Base-by-base conservation (phyloP, 129 eudicot species). In the Chrysanthemum seticuspe region DNA sequence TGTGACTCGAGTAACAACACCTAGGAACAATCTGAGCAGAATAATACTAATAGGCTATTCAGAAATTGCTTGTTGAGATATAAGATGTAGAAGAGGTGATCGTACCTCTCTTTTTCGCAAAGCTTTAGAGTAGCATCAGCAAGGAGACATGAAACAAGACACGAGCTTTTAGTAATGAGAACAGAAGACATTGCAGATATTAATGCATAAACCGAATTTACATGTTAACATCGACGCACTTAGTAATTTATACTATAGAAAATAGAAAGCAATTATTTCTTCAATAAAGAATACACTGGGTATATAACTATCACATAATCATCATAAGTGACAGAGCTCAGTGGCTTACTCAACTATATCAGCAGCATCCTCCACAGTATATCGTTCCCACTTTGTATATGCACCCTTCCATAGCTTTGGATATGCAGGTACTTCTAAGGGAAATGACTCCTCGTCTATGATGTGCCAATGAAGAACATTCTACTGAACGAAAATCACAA, bases 381-480 rank as follows among this genome's bases (percentile, higher is more conserved):
- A 94, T 7, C 99, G 93, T 79, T 94, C 99, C 99, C 96, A 90
- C 74, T 90, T 88, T 77, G 97, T 71, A 71, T 94, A 94, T 76
- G 97, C 79, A 13, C 99, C 97, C 57, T 90, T 83, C 99, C 99
- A 90, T 82, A 94, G 79, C 36, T 90, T 86, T 54, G 99, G 99
- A 82, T 84, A 94, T 48, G 85, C 67, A 53, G 97, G 97, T 25
- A 88, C 91, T 86, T 94, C 99, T 70, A 94, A 83, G 70, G 99
- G 99, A 87, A 94, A 94, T 40, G 99, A 90, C 72, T 94, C 83
- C 80, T 90, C 91, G 50, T 94, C 99, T 62, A 94, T 86, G 76
- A 94, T 90, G 87, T 94, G 99, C 99, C 99, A 94, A 80, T 94
- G 99, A 75, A 94, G 91, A 64, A 94, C 99, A 83, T 94, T 94